phyloP scores from a whole-genome alignment of 2,329 filamentous ascomycete genomes.

The Drechmeria coniospora region DNA sequence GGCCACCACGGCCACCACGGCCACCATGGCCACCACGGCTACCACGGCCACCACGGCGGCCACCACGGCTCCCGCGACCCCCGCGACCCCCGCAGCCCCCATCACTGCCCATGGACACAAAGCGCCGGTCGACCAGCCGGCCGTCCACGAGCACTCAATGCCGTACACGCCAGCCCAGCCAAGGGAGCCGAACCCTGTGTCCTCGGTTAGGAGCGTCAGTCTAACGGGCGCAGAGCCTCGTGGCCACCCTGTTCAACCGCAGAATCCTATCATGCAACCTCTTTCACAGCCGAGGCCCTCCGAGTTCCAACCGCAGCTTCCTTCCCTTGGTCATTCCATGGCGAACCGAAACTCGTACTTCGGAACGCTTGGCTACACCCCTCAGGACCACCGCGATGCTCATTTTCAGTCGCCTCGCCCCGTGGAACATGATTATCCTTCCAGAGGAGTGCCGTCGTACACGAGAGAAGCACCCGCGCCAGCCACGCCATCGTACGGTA shows the following conservation, averaged over 20 bases:
- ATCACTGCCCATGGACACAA: too few species aligned
- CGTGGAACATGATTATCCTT: constrained; percentile 15
- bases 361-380: constrained; percentile 12
- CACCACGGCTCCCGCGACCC: too few species aligned
- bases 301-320: constrained; percentile 13
- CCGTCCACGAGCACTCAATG: constrained; percentile 12
- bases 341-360: constrained; percentile 12
- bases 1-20: too few species aligned
- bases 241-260: constrained; percentile 4
- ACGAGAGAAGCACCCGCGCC: constrained; percentile 11
- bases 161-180: constrained; percentile 8
- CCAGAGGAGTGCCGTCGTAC: constrained; percentile 17
- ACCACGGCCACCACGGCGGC: too few species aligned
- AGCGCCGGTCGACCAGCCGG: too few species aligned
- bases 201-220: constrained; percentile 9
- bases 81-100: too few species aligned
- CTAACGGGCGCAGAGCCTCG: constrained; percentile 5
- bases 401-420: constrained; percentile 15
- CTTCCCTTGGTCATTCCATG: constrained; percentile 5
- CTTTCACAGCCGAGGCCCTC: constrained; percentile 7
- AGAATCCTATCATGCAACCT: constrained; percentile 1
- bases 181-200: constrained; percentile 7
- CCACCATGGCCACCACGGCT: too few species aligned
- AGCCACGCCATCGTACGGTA: constrained; percentile 8
- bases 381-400: constrained; percentile 13